A percentile compares a stretch with the other conserved stretches of the same genome.
These are phyloP conservation scores for Coniochaeta sp. DNA, from an alignment of 2,329 filamentous ascomycete species.

Conservation along the genomic window DNA sequence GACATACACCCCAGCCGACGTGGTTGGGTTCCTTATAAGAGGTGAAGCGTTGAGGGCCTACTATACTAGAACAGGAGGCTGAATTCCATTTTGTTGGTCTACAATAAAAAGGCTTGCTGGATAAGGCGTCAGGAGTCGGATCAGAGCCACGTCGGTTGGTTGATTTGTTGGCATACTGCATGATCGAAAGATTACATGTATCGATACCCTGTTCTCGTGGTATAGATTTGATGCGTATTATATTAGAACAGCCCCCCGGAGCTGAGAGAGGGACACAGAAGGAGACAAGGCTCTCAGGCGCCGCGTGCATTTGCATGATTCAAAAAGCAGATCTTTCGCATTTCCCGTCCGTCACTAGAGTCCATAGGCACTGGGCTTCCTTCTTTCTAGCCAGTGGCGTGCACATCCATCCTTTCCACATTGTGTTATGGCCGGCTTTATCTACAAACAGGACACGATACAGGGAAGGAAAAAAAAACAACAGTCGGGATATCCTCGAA, in stretches of 20 bases:
- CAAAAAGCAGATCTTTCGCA: not conserved
- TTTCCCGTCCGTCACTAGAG: not conserved
- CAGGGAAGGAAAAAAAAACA: not conserved
- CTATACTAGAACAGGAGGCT: not conserved
- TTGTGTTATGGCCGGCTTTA: constrained; percentile 1
- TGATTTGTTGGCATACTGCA: not conserved
- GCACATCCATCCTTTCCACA: not conserved
- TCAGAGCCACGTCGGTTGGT: not conserved
- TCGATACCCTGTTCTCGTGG: not conserved
- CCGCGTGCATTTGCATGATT: not conserved
- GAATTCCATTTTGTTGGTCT: not conserved
- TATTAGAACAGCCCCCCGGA: not conserved
- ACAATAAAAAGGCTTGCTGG: not conserved
- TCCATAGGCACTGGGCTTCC: not conserved
- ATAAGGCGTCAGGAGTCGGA: not conserved
- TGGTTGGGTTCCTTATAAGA: constrained; percentile 18
- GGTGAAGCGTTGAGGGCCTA: not conserved
- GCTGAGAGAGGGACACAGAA: not conserved
- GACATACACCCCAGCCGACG: constrained; percentile 46
- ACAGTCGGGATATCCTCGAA: not conserved
- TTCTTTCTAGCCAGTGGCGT: not conserved
- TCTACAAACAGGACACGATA: not conserved
- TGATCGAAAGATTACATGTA: not conserved
- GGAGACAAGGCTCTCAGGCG: not conserved
- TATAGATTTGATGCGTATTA: not conserved